Percentiles rank a stretch among this genome's conserved stretches.
Conservation (phyloP, 495 filamentous ascomycete species). For the Geopyxis carbonaria region DNA sequence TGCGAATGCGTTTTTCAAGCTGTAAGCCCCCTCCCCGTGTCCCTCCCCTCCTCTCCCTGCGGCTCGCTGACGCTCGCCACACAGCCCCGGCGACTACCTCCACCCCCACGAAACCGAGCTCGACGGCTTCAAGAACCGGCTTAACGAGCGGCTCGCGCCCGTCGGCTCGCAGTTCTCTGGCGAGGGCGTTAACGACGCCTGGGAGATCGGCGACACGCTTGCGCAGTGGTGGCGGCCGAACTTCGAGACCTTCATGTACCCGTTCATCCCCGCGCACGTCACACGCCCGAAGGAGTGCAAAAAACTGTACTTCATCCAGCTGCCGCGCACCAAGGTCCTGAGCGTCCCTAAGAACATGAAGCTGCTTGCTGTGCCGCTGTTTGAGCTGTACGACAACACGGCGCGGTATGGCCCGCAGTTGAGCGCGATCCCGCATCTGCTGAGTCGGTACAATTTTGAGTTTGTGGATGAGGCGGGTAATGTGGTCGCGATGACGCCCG, state of each 20-base stretch:
- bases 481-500: slow-evolving; percentile 73
- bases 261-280: slow-evolving; percentile 86
- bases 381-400: slow-evolving; percentile 96
- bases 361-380: slow-evolving; percentile 84
- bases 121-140: slow-evolving; percentile 74
- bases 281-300: slow-evolving; percentile 97
- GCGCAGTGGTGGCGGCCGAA: slow-evolving; percentile 98
- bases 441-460: slow-evolving; percentile 92
- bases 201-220: slow-evolving; percentile 84
- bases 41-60: background rate
- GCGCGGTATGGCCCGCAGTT: slow-evolving; percentile 88
- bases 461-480: slow-evolving; percentile 92
- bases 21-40: slow-evolving; percentile 33
- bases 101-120: slow-evolving; percentile 76
- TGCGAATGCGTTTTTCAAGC: slow-evolving; percentile 97
- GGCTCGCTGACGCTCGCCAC: background rate
- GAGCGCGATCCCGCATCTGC: slow-evolving; percentile 82
- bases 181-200: slow-evolving; percentile 71
- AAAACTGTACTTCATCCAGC: slow-evolving; percentile 91
- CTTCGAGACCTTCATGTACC: slow-evolving; percentile 99
- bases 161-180: slow-evolving; percentile 75
- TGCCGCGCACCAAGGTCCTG: slow-evolving; percentile 86
- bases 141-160: slow-evolving; percentile 85
- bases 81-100: slow-evolving; percentile 85
- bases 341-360: slow-evolving; percentile 99